A percentile compares a stretch with the other conserved stretches of the same genome.
phyloP scores from a whole-genome alignment of 2,329 filamentous ascomycete genomes.

The Pseudocercospora musae region DNA sequence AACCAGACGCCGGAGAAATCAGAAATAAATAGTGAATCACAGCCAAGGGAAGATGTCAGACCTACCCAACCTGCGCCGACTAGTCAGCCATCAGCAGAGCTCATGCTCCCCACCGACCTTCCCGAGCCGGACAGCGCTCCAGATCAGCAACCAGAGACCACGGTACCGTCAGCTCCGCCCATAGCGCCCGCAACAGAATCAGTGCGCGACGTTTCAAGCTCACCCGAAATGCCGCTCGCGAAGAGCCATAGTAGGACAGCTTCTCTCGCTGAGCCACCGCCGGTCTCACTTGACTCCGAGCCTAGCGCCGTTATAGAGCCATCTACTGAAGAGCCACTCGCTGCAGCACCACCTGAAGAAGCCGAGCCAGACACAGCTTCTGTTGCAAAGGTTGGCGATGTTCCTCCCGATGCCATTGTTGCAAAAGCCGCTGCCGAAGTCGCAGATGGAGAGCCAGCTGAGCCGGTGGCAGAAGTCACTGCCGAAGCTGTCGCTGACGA shows the following conservation, averaged over 20 bases:
- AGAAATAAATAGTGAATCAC: slow-evolving; percentile 5
- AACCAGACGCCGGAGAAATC: slow-evolving; percentile 21
- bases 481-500: slow-evolving; percentile 9
- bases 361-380: not conserved
- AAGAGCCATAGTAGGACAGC: slow-evolving; percentile 40
- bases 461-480: slow-evolving; percentile 2
- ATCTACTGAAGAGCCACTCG: not conserved
- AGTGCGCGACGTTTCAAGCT: slow-evolving; percentile 38
- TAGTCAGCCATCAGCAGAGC: not conserved
- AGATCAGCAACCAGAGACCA: slow-evolving; percentile 1
- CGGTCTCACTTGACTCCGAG: slow-evolving; percentile 9
- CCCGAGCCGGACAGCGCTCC: not conserved
- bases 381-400: not conserved
- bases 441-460: slow-evolving; percentile 2
- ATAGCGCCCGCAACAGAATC: slow-evolving; percentile 5
- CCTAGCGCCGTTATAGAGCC: not conserved
- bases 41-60: slow-evolving; percentile 21
- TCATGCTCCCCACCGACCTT: not conserved
- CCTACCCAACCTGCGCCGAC: slow-evolving; percentile 5
- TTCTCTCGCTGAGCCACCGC: slow-evolving; percentile 27
- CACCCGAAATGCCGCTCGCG: slow-evolving; percentile 43
- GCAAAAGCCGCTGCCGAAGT: slow-evolving; percentile 5
- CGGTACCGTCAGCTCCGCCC: slow-evolving; percentile 1
- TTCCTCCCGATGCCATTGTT: not conserved
- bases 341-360: not conserved